These are phyloP conservation scores for Solanum appendiculatum DNA, from an alignment of 257 asterid species.

Conservation along the genomic window DNA sequence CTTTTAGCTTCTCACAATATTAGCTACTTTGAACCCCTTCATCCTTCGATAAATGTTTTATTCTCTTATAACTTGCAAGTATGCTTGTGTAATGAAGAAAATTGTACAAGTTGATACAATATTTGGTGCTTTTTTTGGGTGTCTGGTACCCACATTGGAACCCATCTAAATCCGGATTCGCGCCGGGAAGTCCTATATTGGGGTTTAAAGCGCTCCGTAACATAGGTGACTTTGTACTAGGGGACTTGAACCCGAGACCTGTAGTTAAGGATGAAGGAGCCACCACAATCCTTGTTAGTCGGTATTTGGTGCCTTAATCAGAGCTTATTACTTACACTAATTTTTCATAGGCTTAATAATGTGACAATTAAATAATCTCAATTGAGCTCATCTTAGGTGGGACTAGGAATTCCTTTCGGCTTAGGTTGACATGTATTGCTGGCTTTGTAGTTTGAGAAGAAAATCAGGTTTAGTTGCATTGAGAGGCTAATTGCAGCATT, in stretches of 20 bases:
- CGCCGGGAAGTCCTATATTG: too few species aligned
- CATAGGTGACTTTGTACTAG: too few species aligned
- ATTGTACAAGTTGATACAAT: neutral
- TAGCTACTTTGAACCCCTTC: neutral
- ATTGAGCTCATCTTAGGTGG: neutral
- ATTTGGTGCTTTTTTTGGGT: neutral
- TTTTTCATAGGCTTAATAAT: neutral
- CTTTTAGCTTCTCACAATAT: neutral
- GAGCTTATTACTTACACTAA: neutral
- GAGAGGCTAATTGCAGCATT: neutral
- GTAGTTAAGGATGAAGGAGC: too few species aligned
- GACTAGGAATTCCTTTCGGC: neutral
- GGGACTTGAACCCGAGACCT: too few species aligned
- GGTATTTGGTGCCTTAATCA: neutral
- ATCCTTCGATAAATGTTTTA: neutral
- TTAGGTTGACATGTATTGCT: neutral
- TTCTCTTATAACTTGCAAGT: neutral
- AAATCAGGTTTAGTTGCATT: neutral
- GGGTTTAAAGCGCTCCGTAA: too few species aligned
- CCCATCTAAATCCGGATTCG: too few species aligned
- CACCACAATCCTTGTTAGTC: too few species aligned
- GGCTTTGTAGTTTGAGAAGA: neutral
- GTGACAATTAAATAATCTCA: neutral
- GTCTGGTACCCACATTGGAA: too few species aligned
- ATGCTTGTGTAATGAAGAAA: neutral